Conservation (phyloP, 2,329 filamentous ascomycete genomes). For the Fusarium xylarioides region DNA sequence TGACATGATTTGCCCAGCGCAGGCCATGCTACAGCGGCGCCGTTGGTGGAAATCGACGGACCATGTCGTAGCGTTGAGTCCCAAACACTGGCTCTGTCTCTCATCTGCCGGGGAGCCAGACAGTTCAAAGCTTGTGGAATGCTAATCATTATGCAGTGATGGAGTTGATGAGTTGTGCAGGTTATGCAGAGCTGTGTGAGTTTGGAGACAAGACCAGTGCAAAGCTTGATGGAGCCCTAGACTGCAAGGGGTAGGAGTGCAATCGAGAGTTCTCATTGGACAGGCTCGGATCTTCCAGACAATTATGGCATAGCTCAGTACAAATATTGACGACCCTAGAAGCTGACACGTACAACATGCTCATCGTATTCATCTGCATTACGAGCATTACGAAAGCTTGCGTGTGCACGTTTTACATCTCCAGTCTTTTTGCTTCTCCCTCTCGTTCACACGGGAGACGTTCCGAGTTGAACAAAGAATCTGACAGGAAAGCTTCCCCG, state of each 20-base stretch:
- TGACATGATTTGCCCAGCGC: constrained; percentile 12
- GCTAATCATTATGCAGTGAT: constrained; percentile 12
- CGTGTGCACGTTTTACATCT: constrained; percentile 30
- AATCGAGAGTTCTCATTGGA: constrained; percentile 24
- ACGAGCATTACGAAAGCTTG: constrained; percentile 23
- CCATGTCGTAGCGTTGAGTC: constrained; percentile 36
- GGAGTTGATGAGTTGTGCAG: constrained; percentile 19
- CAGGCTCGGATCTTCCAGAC: not conserved
- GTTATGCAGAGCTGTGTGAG: constrained; percentile 18
- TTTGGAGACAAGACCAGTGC: not conserved
- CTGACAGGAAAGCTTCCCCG: not conserved
- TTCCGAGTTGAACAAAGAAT: constrained; percentile 13
- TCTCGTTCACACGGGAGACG: constrained; percentile 10
- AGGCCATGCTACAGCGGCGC: constrained; percentile 14
- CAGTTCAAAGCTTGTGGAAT: constrained; percentile 27
- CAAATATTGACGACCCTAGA: not conserved
- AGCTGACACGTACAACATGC: constrained; percentile 11
- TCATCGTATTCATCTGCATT: constrained; percentile 10
- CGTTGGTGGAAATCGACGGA: constrained; percentile 28
- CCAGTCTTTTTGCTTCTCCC: constrained; percentile 19
- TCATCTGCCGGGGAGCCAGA: constrained; percentile 37
- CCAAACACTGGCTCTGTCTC: constrained; percentile 39
- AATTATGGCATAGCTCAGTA: not conserved
- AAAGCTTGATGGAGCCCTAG: not conserved
- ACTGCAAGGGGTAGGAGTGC: constrained; percentile 13